A percentile compares a stretch with the other conserved stretches of the same genome.
Evolutionary conservation across 306 rosid genomes (phyloP).

Genomic region (Trifolium dubium): DNA sequence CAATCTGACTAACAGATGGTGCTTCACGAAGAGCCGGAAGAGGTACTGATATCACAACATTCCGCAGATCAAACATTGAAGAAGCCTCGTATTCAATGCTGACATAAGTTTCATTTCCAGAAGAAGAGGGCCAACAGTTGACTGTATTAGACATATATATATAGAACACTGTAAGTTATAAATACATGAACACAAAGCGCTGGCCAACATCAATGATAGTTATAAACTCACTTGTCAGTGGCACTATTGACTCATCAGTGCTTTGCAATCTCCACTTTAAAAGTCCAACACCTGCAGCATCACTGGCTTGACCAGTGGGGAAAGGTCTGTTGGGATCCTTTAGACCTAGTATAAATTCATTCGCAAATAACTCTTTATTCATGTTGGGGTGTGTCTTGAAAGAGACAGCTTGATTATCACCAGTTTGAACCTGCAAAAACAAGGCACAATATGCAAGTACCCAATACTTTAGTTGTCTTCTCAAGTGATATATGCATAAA

Average conservation of each 20-base stretch:
- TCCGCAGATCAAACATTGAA: slow-evolving; percentile 73
- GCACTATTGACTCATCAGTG: slow-evolving; percentile 83
- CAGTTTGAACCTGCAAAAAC: slow-evolving; percentile 79
- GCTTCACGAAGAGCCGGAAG: slow-evolving; percentile 96
- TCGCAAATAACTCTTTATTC: slow-evolving; percentile 91
- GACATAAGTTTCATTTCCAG: slow-evolving; percentile 92
- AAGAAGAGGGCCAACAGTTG: slow-evolving; percentile 97
- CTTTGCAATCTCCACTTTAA: slow-evolving; percentile 95
- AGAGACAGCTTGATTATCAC: slow-evolving; percentile 77
- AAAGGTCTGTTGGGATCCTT: slow-evolving; percentile 89
- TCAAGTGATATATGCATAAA: not conserved
- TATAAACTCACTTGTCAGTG: slow-evolving; percentile 69
- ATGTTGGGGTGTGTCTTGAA: slow-evolving; percentile 99
- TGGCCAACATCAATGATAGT: slow-evolving; percentile 8
- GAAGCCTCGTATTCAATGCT: slow-evolving; percentile 96
- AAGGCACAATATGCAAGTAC: slow-evolving; percentile 32
- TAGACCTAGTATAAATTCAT: slow-evolving; percentile 67
- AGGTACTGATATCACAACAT: slow-evolving; percentile 81
- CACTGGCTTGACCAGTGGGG: slow-evolving; percentile 88
- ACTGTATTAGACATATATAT: slow-evolving; percentile 59
- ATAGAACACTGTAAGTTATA: slow-evolving; percentile 32
- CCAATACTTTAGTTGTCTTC: not conserved
- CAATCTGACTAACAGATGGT: slow-evolving; percentile 79
- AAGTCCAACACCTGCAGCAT: slow-evolving; percentile 80
- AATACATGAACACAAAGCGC: slow-evolving; percentile 18